These are phyloP conservation scores for Torulaspora delbrueckii DNA, from an alignment of 805 yeast species.

Conservation along the genomic window DNA sequence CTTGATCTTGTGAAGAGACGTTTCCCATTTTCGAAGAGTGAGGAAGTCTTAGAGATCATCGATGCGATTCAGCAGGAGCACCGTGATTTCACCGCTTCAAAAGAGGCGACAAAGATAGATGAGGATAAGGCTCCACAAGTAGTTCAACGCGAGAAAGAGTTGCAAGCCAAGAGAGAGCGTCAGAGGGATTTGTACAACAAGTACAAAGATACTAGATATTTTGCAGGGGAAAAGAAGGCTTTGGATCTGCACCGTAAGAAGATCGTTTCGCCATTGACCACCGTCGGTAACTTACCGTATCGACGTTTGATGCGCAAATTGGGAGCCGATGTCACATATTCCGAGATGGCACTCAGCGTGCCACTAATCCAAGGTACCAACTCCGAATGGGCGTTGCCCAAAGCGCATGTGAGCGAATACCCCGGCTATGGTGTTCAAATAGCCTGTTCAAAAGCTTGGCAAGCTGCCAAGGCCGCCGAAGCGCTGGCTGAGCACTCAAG, in stretches of 20 bases:
- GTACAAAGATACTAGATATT: slow-evolving; percentile 75
- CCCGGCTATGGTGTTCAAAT: slow-evolving; percentile 93
- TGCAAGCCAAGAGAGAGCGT: slow-evolving; percentile 33
- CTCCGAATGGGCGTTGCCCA: slow-evolving; percentile 96
- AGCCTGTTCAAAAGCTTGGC: slow-evolving; percentile 89
- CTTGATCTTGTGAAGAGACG: slow-evolving; percentile 44
- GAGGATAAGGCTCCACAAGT: slow-evolving; percentile 30
- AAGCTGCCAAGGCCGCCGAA: slow-evolving; percentile 90
- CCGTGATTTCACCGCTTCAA: slow-evolving; percentile 33
- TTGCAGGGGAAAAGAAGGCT: slow-evolving; percentile 74
- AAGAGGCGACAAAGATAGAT: slow-evolving; percentile 31
- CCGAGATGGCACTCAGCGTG: slow-evolving; percentile 88
- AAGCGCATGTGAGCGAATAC: slow-evolving; percentile 74
- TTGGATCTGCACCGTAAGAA: slow-evolving; percentile 67
- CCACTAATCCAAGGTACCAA: slow-evolving; percentile 87
- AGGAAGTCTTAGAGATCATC: slow-evolving; percentile 54
- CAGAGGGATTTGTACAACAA: slow-evolving; percentile 30
- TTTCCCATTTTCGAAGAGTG: slow-evolving; percentile 54
- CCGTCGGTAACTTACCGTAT: slow-evolving; percentile 95
- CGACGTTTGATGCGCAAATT: slow-evolving; percentile 84
- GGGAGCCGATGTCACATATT: slow-evolving; percentile 90
- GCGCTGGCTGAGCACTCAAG: slow-evolving; percentile 42
- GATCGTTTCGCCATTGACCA: slow-evolving; percentile 91
- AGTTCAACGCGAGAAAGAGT: slow-evolving; percentile 26
- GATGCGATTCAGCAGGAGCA: slow-evolving; percentile 49